Evolutionary conservation across 2,329 filamentous ascomycete genomes (phyloP).

Genomic region (Neonectria punicea): DNA sequence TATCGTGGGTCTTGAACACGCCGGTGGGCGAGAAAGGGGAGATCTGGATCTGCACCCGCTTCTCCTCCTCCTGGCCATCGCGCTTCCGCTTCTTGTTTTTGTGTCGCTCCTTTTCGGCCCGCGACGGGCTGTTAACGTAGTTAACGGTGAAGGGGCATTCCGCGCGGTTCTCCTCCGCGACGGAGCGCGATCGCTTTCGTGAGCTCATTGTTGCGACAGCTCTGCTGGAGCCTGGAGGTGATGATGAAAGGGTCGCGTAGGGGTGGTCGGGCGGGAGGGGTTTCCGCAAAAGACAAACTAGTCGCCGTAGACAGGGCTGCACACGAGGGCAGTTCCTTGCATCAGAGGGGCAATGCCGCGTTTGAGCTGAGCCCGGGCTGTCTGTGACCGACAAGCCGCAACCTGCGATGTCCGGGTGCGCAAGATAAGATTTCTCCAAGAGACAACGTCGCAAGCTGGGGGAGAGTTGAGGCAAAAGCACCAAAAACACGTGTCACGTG

Average conservation of each 20-base stretch:
- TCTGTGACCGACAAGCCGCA: constrained; percentile 45
- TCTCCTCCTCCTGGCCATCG: constrained; percentile 57
- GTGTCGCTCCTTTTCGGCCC: constrained; percentile 50
- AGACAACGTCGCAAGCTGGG: constrained; percentile 43
- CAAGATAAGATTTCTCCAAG: constrained; percentile 39
- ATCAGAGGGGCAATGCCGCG: constrained; percentile 34
- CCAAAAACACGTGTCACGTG: constrained; percentile 39
- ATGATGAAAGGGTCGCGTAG: constrained; percentile 34
- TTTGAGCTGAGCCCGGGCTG: constrained; percentile 42
- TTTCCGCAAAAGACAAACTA: constrained; percentile 35
- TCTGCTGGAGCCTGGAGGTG: constrained; percentile 28
- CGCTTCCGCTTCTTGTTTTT: constrained; percentile 60
- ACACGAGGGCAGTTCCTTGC: constrained; percentile 11
- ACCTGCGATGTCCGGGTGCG: constrained; percentile 45
- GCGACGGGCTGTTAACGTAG: constrained; percentile 43
- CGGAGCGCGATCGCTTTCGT: constrained; percentile 63
- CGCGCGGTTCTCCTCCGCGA: constrained; percentile 62
- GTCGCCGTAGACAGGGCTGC: constrained; percentile 23
- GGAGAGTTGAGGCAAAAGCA: constrained; percentile 41
- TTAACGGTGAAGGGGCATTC: constrained; percentile 65
- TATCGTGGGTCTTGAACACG: constrained; percentile 64
- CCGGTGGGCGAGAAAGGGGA: constrained; percentile 66
- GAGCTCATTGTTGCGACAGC: constrained; percentile 45
- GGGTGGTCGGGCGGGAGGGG: constrained; percentile 41
- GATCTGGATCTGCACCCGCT: constrained; percentile 60